Conservation (phyloP, 2,329 filamentous ascomycete species). For the Aureobasidium sp. region DNA sequence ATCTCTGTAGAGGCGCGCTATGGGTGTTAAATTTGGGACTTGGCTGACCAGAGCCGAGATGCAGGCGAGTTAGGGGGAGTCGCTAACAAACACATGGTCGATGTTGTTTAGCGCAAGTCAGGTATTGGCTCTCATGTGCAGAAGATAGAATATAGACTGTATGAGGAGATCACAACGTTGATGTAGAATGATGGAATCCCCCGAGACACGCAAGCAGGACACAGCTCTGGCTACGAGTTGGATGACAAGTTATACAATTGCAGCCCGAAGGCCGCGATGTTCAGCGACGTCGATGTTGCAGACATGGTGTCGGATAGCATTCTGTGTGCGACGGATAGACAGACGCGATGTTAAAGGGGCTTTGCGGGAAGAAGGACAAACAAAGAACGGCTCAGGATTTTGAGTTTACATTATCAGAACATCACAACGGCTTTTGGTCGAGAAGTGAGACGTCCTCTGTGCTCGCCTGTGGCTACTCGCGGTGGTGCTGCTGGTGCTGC, state of each 20-base stretch:
- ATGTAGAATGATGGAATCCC: too few species aligned
- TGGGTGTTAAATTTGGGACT: conserved; percentile 10
- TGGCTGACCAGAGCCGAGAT: conserved; percentile 10
- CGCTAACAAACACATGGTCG: neutral
- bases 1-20: conserved; percentile 7
- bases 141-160: neutral
- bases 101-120: neutral
- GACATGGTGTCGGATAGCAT: neutral
- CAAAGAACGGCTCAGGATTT: conserved; percentile 8
- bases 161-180: neutral
- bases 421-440: conserved; percentile 10
- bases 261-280: neutral
- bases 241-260: neutral
- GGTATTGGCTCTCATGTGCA: neutral
- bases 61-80: conserved; percentile 3
- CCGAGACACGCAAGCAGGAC: too few species aligned
- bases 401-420: conserved; percentile 13
- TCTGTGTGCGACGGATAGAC: neutral
- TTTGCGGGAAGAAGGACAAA: conserved; percentile 1
- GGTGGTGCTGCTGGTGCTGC: neutral
- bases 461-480: conserved; percentile 7
- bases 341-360: neutral
- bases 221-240: neutral
- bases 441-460: conserved; percentile 12
- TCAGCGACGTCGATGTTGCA: neutral